A percentile compares a stretch with the other conserved stretches of the same genome.
These are phyloP conservation scores for Fusarium sp. DNA, from an alignment of 2,329 filamentous ascomycete genomes.

Conservation along the genomic window DNA sequence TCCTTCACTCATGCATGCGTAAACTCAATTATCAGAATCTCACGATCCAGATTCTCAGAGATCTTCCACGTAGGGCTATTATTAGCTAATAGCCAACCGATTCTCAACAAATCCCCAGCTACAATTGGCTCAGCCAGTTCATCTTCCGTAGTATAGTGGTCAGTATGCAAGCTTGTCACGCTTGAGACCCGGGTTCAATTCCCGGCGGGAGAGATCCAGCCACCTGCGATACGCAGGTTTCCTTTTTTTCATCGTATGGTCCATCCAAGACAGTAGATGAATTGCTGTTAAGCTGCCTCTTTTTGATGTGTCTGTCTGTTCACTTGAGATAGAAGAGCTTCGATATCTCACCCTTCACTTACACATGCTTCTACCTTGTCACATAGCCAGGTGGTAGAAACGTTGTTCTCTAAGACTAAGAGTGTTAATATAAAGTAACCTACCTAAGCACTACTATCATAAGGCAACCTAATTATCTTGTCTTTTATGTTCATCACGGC, in stretches of 20 bases:
- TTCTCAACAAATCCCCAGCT: neutral
- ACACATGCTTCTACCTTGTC: neutral
- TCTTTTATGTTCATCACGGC: neutral
- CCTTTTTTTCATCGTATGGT: too few relatives aligned
- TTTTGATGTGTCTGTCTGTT: neutral
- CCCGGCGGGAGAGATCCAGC: neutral
- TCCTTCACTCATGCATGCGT: neutral
- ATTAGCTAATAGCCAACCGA: rapidly evolving
- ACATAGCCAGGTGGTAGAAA: neutral
- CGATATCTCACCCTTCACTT: neutral
- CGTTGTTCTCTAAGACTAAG: neutral
- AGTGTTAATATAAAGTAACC: neutral
- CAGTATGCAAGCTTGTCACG: too few relatives aligned
- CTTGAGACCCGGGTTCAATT: too few relatives aligned
- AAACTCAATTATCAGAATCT: neutral
- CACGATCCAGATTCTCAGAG: neutral
- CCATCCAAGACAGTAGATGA: neutral
- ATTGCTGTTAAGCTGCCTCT: neutral
- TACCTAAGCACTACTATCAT: neutral
- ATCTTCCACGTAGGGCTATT: neutral
- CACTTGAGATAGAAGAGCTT: neutral
- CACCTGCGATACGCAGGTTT: neutral
- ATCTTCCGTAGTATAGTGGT: neutral
- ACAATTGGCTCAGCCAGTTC: neutral
- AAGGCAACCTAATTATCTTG: neutral